Evolutionary conservation across 768 basidiomycete genomes (phyloP), one percentile per base, ranked within the genome.

Genomic region (Lactarius evosmus): DNA sequence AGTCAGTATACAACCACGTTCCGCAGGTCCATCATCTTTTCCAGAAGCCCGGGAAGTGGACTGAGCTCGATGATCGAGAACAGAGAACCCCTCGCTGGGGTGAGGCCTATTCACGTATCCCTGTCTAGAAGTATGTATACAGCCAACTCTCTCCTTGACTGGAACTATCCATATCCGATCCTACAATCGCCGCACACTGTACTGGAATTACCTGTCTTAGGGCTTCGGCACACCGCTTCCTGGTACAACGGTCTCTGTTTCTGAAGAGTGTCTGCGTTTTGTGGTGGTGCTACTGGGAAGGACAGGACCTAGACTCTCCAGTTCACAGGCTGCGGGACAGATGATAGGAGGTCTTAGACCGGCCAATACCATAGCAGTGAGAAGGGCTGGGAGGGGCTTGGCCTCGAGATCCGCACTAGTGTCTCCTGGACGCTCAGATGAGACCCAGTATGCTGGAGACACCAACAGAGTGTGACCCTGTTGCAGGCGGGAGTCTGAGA

Each of bases 371-470:
- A 62, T 62, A 29, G 62, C 56, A 19, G 62, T 52, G 30, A 62
- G 17, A 52, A 62, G 27, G 49, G 62, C 55, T 0, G 30, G 36
- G 41, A 62, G 62, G 25, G 62, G 62, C 36, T 62, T 62, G 1
- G 38, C 8, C 25, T 62, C 62, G 56, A 58, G 46, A 22, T 34
- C 25, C 6, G 22, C 51, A 6, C 38, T 56, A 19, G 17, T 19
- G 19, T 11, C 49, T 41, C 17, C 36, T 4, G 56, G 56, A 4
- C 25, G 56, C 2, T 40, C 49, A 27, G 62, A 57, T 36, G 61
- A 57, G 32, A 62, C 46, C 56, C 62, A 52, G 36, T 30, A 62
- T 52, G 30, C 29, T 25, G 62, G 62, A 17, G 62, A 62, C 12
- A 62, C 56, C 11, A 62, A 58, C 12, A 62, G 36, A 41, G 56